These are phyloP conservation scores for Arthrobotrys entomopaga DNA, from an alignment of 2,329 filamentous ascomycete genomes.

Conservation along the genomic window DNA sequence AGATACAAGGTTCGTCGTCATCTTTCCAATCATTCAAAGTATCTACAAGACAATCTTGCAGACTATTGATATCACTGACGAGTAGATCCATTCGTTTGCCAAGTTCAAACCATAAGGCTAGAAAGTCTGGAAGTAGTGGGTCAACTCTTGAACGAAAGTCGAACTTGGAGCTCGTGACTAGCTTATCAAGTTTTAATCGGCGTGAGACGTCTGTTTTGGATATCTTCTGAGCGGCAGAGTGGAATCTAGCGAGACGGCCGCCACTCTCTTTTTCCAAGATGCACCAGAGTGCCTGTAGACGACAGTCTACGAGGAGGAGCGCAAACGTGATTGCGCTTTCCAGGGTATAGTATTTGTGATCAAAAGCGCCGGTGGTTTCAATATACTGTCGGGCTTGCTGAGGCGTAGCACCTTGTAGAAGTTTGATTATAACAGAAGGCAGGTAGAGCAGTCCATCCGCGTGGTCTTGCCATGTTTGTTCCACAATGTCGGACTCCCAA, in stretches of 20 bases:
- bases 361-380: not conserved
- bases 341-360: not conserved
- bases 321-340: conserved; percentile 11
- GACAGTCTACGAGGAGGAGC: conserved; percentile 11
- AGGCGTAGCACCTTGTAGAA: conserved; percentile 1
- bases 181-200: not conserved
- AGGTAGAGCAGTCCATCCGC: not conserved
- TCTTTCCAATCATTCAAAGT: conserved; percentile 20
- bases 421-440: not conserved
- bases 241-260: conserved; percentile 1
- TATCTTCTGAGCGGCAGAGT: not conserved
- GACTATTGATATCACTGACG: not conserved
- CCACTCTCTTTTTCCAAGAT: not conserved
- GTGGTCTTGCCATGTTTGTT: not conserved
- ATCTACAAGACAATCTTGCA: not conserved
- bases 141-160: not conserved
- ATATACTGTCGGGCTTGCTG: not conserved
- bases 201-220: too few species aligned
- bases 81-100: conserved; percentile 21
- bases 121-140: conserved; percentile 4
- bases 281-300: conserved; percentile 13
- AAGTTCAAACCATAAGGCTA: conserved; percentile 41
- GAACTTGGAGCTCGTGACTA: too few species aligned
- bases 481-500: not conserved
- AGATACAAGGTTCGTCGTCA: conserved; percentile 6